phyloP scores from a whole-genome alignment of 768 basidiomycete species.

The Tylopilus subfusipes region DNA sequence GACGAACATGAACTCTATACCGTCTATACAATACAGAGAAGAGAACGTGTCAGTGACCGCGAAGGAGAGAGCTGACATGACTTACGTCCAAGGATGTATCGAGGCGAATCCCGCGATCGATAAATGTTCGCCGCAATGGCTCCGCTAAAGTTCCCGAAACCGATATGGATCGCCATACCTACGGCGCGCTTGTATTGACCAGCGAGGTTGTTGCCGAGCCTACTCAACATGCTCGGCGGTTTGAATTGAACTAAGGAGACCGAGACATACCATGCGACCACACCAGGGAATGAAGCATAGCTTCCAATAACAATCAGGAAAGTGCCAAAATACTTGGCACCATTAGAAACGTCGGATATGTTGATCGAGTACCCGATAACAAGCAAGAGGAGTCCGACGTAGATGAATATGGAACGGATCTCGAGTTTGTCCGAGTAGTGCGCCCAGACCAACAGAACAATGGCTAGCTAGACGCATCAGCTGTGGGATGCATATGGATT shows the following conservation, averaged over 20 bases:
- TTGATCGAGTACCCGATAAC: constrained; percentile 63
- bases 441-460: constrained; percentile 49
- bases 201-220: constrained; percentile 51
- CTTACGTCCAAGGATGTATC: constrained; percentile 62
- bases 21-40: constrained; percentile 38
- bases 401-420: constrained; percentile 57
- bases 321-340: constrained; percentile 69
- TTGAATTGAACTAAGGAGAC: constrained; percentile 11
- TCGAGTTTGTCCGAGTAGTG: constrained; percentile 55
- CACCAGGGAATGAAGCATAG: constrained; percentile 53
- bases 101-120: constrained; percentile 53
- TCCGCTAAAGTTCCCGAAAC: constrained; percentile 58
- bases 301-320: constrained; percentile 66
- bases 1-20: constrained; percentile 63
- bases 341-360: constrained; percentile 47
- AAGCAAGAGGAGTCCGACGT: constrained; percentile 46
- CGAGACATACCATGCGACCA: constrained; percentile 51
- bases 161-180: constrained; percentile 57
- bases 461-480: constrained; percentile 36
- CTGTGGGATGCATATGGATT: neutral
- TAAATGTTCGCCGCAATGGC: constrained; percentile 65
- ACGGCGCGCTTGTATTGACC: constrained; percentile 70
- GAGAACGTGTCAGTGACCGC: neutral
- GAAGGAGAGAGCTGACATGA: neutral
- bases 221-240: constrained; percentile 17